Evolutionary conservation across 495 filamentous ascomycete genomes (phyloP), one percentile per base, ranked within the genome.

Genomic region (Xylaria grammica): DNA sequence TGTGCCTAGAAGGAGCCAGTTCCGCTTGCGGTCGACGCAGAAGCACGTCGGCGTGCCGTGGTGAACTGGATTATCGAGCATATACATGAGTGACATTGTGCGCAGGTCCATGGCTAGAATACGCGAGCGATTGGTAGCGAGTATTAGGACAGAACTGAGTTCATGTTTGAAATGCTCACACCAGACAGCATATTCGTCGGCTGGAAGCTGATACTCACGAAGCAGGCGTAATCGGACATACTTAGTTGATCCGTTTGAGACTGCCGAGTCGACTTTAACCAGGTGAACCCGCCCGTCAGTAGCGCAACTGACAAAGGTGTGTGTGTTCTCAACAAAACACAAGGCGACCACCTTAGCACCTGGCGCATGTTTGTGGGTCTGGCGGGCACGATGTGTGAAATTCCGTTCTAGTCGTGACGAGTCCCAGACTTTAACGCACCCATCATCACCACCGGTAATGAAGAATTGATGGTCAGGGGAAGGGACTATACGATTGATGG

Each of bases 391-490:
- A 70, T 96, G 90, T 0, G 90, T 88, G 45, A 97, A 81, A 72
- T 97, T 98, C 42, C 91, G 88, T 73, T 99, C 96, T 4, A 99
- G 80, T 36, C 96, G 85, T 24, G 86, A 86, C 11, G 92, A 90
- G 75, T 99, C 96, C 96, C 96, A 99, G 9, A 99, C 84, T 69
- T 92, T 96, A 44, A 97, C 92, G 17, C 85, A 89, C 10, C 94
- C 91, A 77, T 99, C 96, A 75, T 98, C 93, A 13, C 94, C 93
- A 5, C 85, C 95, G 0, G 94, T 98, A 29, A 95, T 84, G 75
- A 99, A 99, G 79, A 99, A 99, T 3, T 86, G 79, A 74, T 99
- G 96, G 74, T 98, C 96, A 8, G 96, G 92, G 2, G 94, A 88
- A 24, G 92, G 84, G 5, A 91, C 82, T 15, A 98, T 86, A 5